Percentiles rank a stretch among this genome's conserved stretches.
These are phyloP conservation scores for Clarireedia homoeocarpa DNA, from an alignment of 2,329 filamentous ascomycete genomes.

Conservation along the genomic window DNA sequence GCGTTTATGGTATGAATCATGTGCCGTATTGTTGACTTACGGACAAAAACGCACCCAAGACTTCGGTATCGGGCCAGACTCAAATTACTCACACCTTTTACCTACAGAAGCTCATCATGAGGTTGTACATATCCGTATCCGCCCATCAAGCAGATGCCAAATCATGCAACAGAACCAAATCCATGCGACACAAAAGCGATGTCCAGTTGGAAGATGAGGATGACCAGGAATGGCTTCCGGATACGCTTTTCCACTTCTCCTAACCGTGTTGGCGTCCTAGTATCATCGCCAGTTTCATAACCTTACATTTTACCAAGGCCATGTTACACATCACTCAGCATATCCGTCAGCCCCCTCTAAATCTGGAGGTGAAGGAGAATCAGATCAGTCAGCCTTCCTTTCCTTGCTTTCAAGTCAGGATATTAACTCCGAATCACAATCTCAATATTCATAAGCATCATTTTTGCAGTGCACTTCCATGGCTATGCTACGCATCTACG, in stretches of 20 bases:
- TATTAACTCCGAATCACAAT: neutral
- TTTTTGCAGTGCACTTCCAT: neutral
- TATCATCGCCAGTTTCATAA: neutral
- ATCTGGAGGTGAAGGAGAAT: neutral
- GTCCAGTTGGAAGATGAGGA: neutral
- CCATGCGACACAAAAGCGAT: neutral
- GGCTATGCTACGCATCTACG: too few relatives aligned
- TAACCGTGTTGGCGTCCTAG: neutral
- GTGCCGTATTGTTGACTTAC: neutral
- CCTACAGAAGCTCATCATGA: too few relatives aligned
- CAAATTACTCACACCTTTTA: slow-evolving; percentile 1
- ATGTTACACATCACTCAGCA: neutral
- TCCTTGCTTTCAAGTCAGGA: neutral
- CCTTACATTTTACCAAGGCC: slow-evolving; percentile 13
- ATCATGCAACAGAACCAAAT: neutral
- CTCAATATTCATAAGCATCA: slow-evolving; percentile 12
- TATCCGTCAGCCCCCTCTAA: slow-evolving; percentile 5
- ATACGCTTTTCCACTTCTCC: neutral
- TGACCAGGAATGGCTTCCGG: neutral
- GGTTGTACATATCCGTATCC: neutral
- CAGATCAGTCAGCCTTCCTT: neutral
- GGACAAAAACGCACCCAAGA: neutral
- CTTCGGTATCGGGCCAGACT: neutral
- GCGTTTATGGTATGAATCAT: neutral
- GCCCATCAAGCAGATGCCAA: neutral